Evolutionary conservation across 2,329 filamentous ascomycete genomes (phyloP).

Genomic region (Monosporascus sp.): DNA sequence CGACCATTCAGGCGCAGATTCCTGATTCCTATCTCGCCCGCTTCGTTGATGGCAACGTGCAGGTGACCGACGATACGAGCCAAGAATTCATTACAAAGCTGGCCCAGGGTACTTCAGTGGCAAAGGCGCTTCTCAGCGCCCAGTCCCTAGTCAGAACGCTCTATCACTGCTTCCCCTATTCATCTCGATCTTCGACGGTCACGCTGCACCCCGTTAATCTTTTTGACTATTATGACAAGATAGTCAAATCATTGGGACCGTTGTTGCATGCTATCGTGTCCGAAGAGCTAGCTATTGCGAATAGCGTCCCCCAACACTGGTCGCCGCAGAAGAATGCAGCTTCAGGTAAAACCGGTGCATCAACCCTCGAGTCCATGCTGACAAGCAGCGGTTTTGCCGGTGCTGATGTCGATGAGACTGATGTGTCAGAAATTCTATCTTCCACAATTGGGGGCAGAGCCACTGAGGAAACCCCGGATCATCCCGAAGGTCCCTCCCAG

Average conservation of each 20-base stretch:
- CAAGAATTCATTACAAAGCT: conserved; percentile 36
- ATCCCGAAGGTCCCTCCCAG: conserved; percentile 13
- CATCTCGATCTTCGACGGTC: conserved; percentile 56
- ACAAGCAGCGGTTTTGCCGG: conserved; percentile 5
- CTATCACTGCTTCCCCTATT: conserved; percentile 67
- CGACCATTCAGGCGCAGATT: conserved; percentile 53
- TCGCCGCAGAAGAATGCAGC: conserved; percentile 28
- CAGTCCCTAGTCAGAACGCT: conserved; percentile 73
- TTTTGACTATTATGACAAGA: conserved; percentile 72
- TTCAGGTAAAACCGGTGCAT: conserved; percentile 10
- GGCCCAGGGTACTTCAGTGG: conserved; percentile 65
- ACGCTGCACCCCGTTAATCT: conserved; percentile 75
- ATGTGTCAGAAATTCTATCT: conserved; percentile 19
- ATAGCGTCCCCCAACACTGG: conserved; percentile 68
- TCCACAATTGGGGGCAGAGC: conserved; percentile 19
- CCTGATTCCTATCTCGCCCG: conserved; percentile 64
- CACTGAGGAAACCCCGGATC: conserved; percentile 9
- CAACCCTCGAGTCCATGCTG: conserved; percentile 4
- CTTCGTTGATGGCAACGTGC: conserved; percentile 45
- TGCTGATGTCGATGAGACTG: conserved; percentile 22
- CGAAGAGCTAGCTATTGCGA: conserved; percentile 74
- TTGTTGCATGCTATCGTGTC: conserved; percentile 76
- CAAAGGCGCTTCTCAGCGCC: conserved; percentile 72
- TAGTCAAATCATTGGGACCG: conserved; percentile 70
- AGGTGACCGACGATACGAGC: conserved; percentile 24